Evolutionary conservation across 108 stramenopile genomes (phyloP), one percentile per base, ranked within the genome.

Genomic region (Parietichytrium sp.): DNA sequence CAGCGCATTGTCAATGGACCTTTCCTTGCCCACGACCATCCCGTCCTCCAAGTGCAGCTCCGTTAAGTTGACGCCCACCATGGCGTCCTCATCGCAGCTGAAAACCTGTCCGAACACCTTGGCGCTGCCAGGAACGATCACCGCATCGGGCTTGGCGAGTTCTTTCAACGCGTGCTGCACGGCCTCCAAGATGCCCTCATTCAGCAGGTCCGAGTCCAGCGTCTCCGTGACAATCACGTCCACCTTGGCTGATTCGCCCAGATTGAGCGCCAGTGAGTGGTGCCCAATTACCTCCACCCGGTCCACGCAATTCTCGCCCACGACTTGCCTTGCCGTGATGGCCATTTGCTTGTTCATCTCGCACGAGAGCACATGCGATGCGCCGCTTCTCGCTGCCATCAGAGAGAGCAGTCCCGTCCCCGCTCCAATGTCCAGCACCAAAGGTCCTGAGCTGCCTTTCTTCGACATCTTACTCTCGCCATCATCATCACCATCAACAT

Each of bases 361-460:
- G 45, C 84, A 82, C 20, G 81, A 86, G 18, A 81, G 80, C 36
- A 89, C 89, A 13, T 33, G 49, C 47, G 13, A 30, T 13, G 87
- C 87, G 7, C 89, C 89, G 0, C 84, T 80, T 29, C 78, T 15
- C 6, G 83, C 87, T 13, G 85, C 85, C 36, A 88, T 29, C 84
- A 89, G 82, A 0, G 89, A 82, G 30, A 89, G 80, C n/a, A 89
- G 84, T 4, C 89, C 89, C 1, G 89, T 88, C 3, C 89, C 89
- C 10, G 82, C 47, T 23, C 89, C 89, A 54, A 89, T 88, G 45
- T 89, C 89, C 3, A 89, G 84, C 81, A 89, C 86, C 1, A 84
- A 49, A 3, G 89, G 89, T 0, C 81, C 78, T 12, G 86, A 52
- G 16, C 83, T 1, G 83, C 52, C 15, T 87, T 78, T 15, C n/a